A percentile compares a stretch with the other conserved stretches of the same genome.
These are phyloP conservation scores for Eucalyptus regnans DNA, from an alignment of 345 rosid species.

Conservation along the genomic window DNA sequence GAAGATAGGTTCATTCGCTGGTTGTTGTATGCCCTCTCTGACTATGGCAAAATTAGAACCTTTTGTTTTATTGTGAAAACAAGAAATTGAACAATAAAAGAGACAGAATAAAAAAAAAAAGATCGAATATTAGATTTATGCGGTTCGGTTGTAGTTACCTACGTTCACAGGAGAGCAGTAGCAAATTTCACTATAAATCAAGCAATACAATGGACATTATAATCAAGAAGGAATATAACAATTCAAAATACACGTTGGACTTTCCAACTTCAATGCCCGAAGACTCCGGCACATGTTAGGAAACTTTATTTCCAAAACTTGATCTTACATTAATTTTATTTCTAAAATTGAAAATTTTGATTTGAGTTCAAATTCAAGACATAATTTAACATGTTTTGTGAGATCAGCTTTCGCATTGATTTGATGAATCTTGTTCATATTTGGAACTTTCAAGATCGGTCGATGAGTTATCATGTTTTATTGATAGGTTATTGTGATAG, in stretches of 20 bases:
- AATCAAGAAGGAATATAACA: too few relatives aligned
- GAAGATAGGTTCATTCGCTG: neutral
- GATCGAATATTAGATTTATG: accelerated
- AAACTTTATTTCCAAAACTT: too few relatives aligned
- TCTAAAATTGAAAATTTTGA: too few relatives aligned
- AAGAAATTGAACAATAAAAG: too few relatives aligned
- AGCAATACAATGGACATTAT: too few relatives aligned
- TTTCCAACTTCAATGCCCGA: too few relatives aligned
- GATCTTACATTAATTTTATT: too few relatives aligned
- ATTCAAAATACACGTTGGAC: too few relatives aligned
- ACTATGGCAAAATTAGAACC: neutral
- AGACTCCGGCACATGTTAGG: too few relatives aligned
- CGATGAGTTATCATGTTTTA: too few relatives aligned
- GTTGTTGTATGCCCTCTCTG: neutral
- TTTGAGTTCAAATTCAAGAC: too few relatives aligned
- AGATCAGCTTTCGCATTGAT: neutral
- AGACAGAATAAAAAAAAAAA: accelerated
- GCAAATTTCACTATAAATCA: accelerated
- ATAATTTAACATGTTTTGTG: neutral
- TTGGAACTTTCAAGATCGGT: neutral
- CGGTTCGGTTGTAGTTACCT: accelerated
- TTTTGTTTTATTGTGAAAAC: neutral
- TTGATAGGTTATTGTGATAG: too few relatives aligned
- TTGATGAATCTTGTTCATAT: neutral
- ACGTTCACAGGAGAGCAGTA: accelerated